Percentiles rank a stretch among this genome's conserved stretches.
These are phyloP conservation scores for Daldinia caldariorum DNA, from an alignment of 495 filamentous ascomycete species.

Conservation along the genomic window DNA sequence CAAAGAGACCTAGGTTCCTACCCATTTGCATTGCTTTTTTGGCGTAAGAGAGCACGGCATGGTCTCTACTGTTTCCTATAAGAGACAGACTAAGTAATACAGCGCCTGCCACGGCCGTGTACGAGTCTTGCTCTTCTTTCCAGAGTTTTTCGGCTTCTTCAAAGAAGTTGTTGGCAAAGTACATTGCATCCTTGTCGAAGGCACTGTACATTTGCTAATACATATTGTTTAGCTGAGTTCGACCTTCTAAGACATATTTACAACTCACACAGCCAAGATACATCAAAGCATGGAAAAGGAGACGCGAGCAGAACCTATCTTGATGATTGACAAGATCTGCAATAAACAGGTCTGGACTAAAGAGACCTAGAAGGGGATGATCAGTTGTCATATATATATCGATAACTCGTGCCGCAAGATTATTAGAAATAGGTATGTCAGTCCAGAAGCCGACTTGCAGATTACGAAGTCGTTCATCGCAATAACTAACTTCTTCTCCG, in stretches of 20 bases:
- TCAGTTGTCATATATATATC: slow-evolving; percentile 46
- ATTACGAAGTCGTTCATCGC: slow-evolving; percentile 39
- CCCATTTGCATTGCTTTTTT: slow-evolving; percentile 37
- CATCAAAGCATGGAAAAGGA: slow-evolving; percentile 44
- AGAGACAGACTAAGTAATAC: slow-evolving; percentile 36
- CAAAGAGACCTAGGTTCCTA: slow-evolving; percentile 32
- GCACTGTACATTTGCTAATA: slow-evolving; percentile 43
- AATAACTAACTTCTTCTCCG: slow-evolving; percentile 22
- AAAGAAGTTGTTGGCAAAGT: slow-evolving; percentile 29
- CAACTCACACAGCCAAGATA: slow-evolving; percentile 42
- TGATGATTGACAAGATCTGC: slow-evolving; percentile 34
- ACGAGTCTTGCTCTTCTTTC: slow-evolving; percentile 25
- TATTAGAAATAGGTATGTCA: slow-evolving; percentile 19
- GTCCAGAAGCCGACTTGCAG: slow-evolving; percentile 41
- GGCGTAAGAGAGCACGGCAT: slow-evolving; percentile 33
- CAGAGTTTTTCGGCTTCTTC: slow-evolving; percentile 28
- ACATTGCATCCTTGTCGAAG: slow-evolving; percentile 27
- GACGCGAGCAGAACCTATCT: slow-evolving; percentile 35
- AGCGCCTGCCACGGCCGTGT: slow-evolving; percentile 38
- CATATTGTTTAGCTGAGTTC: slow-evolving; percentile 2
- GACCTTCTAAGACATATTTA: too few relatives aligned
- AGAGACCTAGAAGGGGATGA: slow-evolving; percentile 41
- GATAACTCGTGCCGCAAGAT: slow-evolving; percentile 37
- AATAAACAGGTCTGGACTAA: slow-evolving; percentile 37
- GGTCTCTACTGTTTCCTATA: slow-evolving; percentile 36